Base-by-base conservation (phyloP, 352 stramenopile genomes). In the Pythium aquatile region DNA sequence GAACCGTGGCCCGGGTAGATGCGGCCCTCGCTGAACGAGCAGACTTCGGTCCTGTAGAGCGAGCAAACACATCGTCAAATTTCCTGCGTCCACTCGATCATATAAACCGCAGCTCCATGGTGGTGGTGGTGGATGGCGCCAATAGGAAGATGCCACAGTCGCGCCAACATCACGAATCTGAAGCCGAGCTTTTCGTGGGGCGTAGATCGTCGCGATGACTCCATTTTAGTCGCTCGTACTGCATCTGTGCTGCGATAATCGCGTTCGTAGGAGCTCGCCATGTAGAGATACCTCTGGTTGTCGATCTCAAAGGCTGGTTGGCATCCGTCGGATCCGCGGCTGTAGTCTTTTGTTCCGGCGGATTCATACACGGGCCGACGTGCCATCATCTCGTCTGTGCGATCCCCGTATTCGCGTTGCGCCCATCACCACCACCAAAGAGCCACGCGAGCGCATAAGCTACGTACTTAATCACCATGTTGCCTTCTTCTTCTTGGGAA, bases 1-100 rank as follows among this genome's bases (percentile, higher is more conserved):
- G 97, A 98, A 74, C 98, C 98, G 88, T 99, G 98, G 79, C 98
- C 98, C 63, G 98, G 98, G 85, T 99, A 99, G 87, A 99, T 93
- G 77, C 87, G 85, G 74, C 74, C 74, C 67, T 96, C 87, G 79
- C 83, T 94, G 79, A 96, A 96, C 73, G 87, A 91, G 79, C 87
- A 96, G 69, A 85, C 91, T 86, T 94, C 85, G 77, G 87, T 96
- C 85, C 85, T 96, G 59, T 56, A 61, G 57, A 57, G 55, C 49
- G 13, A 55, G 6, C 52, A 58, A 20, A 47, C 20, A 49, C 16
- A 17, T 13, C 33, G 44, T 66, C 53, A 73, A 65, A 63, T 56
- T 49, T 46, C 39, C 42, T 49, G 37, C 26, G 1, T 33, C 28
- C 11, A 47, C 28, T 24, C 11, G 44, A 32, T 58, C n/a, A 14